Evolutionary conservation across 352 stramenopile species (phyloP), one percentile per base, ranked within the genome.

Genomic region (Achlya hypogyna): DNA sequence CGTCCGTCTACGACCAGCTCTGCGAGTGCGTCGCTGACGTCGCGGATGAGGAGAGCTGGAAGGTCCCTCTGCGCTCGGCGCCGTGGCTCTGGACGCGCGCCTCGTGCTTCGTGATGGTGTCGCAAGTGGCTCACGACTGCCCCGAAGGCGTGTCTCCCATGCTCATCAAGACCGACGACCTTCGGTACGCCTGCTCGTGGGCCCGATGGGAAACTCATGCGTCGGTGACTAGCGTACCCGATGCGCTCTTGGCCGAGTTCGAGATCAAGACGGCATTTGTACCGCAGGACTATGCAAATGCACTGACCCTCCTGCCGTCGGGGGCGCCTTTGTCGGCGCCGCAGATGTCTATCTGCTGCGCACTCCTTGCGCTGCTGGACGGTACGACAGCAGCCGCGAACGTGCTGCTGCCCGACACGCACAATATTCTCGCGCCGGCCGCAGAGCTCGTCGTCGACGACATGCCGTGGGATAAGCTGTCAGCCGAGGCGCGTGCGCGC

Each of bases 401-500:
- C 38, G n/a, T 62, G 12, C 12, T 62, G 18, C 53, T 62, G 4
- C 31, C 35, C 10, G 53, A 62, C 25, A 29, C 53, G 20, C 6
- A 62, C 22, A 2, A 5, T 6, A 45, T 45, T 22, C 53, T 76
- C 14, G 32, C 35, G n/a, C 69, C 69, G 34, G 72, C 78, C 4
- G 62, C 69, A 9, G 63, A 76, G 23, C 59, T 92, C 27, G 78
- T 72, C 0, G 86, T 79, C 62, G 84, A 92, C 31, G 84, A 92
- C 58, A 92, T 92, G 84, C 70, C 84, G 51, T 92, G 84, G 84
- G 78, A 89, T 29, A 74, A 87, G n/a, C n/a, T n/a, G n/a, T n/a
- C n/a, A 69, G 85, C 81, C 25, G 71, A 71, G 60, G 74, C 79
- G 47, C 78, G 84, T 10, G 75, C 75, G 22, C 80, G 78, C 25